Evolutionary conservation across 805 yeast species (phyloP).

Genomic region (Cyberlindnera samutprakarnensis): DNA sequence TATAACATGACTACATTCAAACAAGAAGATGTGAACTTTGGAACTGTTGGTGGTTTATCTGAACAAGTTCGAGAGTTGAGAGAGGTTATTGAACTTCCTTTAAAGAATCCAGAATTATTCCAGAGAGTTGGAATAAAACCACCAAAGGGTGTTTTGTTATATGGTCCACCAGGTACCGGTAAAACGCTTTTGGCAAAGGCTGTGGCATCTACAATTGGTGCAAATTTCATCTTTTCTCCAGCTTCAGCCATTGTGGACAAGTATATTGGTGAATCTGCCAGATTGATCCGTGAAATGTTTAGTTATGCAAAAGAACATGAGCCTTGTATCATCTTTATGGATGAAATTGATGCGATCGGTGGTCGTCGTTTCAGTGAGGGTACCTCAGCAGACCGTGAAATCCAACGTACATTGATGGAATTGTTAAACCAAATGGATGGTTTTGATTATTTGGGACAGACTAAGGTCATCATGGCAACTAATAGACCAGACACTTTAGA

Average conservation of each 20-base stretch:
- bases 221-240: conserved; percentile 95
- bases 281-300: conserved; percentile 96
- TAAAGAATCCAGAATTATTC: conserved; percentile 94
- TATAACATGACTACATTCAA: conserved; percentile 97
- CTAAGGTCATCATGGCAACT: conserved; percentile 98
- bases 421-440: conserved; percentile 98
- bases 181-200: conserved; percentile 95
- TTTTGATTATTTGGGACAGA: conserved; percentile 91
- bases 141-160: conserved; percentile 95
- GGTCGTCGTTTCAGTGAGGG: conserved; percentile 98
- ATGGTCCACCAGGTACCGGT: conserved; percentile 99
- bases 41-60: conserved; percentile 91
- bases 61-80: conserved; percentile 95
- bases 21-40: conserved; percentile 94
- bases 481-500: conserved; percentile 97
- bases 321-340: conserved; percentile 97
- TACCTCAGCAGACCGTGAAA: conserved; percentile 97
- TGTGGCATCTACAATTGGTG: conserved; percentile 97
- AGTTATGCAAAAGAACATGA: conserved; percentile 96
- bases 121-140: conserved; percentile 95
- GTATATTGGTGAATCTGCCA: conserved; percentile 95
- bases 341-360: conserved; percentile 98
- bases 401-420: conserved; percentile 97
- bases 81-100: conserved; percentile 94
- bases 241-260: conserved; percentile 97